Evolutionary conservation across 805 yeast species (phyloP).

Genomic region (Suhomyces pyralidae): DNA sequence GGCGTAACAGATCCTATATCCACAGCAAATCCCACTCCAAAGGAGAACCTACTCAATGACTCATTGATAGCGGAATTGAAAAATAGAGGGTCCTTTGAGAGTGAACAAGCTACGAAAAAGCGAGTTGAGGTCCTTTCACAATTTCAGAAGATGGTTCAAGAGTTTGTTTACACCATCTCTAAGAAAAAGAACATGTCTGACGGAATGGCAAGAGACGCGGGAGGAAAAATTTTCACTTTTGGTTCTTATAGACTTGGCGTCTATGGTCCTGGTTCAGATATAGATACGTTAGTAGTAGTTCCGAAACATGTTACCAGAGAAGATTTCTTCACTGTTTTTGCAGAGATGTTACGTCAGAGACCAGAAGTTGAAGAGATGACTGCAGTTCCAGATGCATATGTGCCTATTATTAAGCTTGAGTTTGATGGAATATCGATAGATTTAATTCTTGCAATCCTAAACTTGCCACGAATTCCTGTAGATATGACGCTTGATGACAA

Average conservation of each 20-base stretch:
- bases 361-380: constrained; percentile 88
- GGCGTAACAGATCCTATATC: constrained; percentile 88
- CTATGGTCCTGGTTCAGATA: constrained; percentile 97
- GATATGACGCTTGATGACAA: constrained; percentile 78
- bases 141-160: constrained; percentile 72
- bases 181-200: constrained; percentile 87
- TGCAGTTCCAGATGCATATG: constrained; percentile 94
- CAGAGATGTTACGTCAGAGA: constrained; percentile 60
- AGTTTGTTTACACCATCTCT: constrained; percentile 81
- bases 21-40: constrained; percentile 75
- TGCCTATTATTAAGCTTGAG: constrained; percentile 90
- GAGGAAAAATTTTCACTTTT: constrained; percentile 94
- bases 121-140: constrained; percentile 65
- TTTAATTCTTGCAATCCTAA: constrained; percentile 78
- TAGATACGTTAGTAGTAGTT: constrained; percentile 93
- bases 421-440: constrained; percentile 92
- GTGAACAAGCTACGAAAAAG: constrained; percentile 77
- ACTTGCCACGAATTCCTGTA: constrained; percentile 78
- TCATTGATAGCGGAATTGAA: constrained; percentile 73
- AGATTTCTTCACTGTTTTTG: constrained; percentile 84
- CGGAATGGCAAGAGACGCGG: constrained; percentile 96
- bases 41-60: constrained; percentile 75
- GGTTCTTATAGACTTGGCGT: constrained; percentile 96
- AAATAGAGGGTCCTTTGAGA: constrained; percentile 82
- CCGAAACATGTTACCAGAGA: constrained; percentile 93